Conservation (phyloP, 345 rosid genomes). For the Noccaea caerulescens region DNA sequence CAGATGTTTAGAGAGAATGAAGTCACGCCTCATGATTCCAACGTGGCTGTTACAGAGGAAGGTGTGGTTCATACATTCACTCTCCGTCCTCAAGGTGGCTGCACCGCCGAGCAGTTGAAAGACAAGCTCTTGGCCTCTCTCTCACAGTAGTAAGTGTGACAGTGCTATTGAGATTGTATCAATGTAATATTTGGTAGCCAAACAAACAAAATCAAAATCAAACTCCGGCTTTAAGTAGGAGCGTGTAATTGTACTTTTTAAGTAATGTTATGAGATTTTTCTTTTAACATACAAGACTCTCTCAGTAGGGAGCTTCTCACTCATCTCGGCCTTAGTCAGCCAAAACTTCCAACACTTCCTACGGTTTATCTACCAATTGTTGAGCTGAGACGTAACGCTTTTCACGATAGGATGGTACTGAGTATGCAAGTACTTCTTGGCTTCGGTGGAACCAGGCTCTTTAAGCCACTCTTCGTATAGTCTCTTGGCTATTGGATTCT, state of each 20-base stretch:
- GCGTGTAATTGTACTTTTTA: conserved; percentile 10
- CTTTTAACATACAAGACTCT: conserved; percentile 24
- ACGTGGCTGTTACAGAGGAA: conserved; percentile 62
- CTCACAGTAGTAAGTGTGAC: conserved; percentile 44
- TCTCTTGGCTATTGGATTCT: conserved; percentile 67
- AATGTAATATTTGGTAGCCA: conserved; percentile 15
- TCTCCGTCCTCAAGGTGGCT: conserved; percentile 63
- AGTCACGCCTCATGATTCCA: conserved; percentile 60
- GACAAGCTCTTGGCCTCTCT: conserved; percentile 74
- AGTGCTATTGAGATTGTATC: conserved; percentile 18
- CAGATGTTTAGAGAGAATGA: conserved; percentile 73
- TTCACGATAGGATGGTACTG: conserved; percentile 83
- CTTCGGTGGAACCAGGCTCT: conserved; percentile 80
- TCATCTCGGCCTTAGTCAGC: too few relatives aligned
- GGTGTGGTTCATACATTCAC: conserved; percentile 82
- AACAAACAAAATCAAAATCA: not conserved
- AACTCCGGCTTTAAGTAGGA: conserved; percentile 1
- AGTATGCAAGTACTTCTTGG: conserved; percentile 75
- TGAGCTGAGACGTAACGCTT: conserved; percentile 72
- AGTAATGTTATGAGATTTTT: conserved; percentile 21
- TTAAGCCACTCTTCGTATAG: conserved; percentile 85
- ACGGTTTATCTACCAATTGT: conserved; percentile 64
- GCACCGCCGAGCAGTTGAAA: conserved; percentile 74
- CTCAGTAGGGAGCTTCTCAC: conserved; percentile 6
- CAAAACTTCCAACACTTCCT: conserved; percentile 10